A percentile compares a stretch with the other conserved stretches of the same genome.
Conservation (phyloP, 495 filamentous ascomycete species). For the Tuber magnatum region DNA sequence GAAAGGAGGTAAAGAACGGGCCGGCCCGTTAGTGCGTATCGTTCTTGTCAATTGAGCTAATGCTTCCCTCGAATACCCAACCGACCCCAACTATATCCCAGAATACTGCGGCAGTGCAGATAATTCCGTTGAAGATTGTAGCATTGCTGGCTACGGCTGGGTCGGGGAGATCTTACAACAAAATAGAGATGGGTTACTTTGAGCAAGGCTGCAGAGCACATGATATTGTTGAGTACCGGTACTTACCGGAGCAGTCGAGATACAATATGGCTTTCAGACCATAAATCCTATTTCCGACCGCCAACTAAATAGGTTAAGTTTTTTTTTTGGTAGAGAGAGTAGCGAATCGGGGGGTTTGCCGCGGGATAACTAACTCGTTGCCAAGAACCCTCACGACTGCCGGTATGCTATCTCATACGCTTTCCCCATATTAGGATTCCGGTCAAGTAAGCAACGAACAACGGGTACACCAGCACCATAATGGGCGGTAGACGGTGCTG, state of each 20-base stretch:
- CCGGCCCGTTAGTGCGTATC: neutral
- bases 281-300: neutral
- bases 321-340: neutral
- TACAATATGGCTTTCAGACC: neutral
- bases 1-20: neutral
- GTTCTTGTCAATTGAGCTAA: neutral
- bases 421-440: neutral
- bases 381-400: neutral
- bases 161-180: neutral
- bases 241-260: neutral
- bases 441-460: neutral
- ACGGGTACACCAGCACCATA: neutral
- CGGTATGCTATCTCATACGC: neutral
- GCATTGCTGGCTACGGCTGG: neutral
- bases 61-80: neutral
- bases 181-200: neutral
- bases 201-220: too few species aligned
- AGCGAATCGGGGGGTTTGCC: neutral
- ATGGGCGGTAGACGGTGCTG: neutral
- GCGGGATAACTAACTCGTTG: neutral
- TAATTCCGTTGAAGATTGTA: neutral
- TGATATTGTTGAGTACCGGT: neutral
- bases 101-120: neutral
- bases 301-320: neutral
- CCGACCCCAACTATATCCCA: neutral